Evolutionary conservation across 257 asterid species (phyloP).

Genomic region (Plectranthus barbatus): DNA sequence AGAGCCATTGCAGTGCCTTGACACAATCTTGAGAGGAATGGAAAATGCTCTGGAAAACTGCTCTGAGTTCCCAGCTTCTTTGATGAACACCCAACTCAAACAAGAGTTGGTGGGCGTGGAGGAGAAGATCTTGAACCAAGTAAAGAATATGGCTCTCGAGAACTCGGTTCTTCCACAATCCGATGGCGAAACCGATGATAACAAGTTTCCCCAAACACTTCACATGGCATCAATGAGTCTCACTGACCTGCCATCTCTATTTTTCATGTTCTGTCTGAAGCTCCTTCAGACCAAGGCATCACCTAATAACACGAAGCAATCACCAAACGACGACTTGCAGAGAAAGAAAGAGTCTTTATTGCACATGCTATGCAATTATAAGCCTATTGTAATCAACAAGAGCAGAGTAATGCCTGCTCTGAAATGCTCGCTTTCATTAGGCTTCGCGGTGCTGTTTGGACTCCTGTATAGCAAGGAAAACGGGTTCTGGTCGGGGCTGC

Average conservation of each 20-base stretch:
- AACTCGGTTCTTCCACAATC: slow-evolving; percentile 43
- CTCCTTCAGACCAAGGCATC: slow-evolving; percentile 38
- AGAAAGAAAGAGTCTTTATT: slow-evolving; percentile 5
- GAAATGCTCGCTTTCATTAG: slow-evolving; percentile 61
- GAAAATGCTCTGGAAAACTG: slow-evolving; percentile 43
- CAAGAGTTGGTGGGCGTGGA: slow-evolving; percentile 18
- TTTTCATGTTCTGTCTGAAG: slow-evolving; percentile 62
- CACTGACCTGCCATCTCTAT: slow-evolving; percentile 43
- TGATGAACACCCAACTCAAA: slow-evolving; percentile 27
- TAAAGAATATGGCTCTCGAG: slow-evolving; percentile 28
- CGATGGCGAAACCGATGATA: slow-evolving; percentile 21
- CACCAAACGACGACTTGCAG: background rate
- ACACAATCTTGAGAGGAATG: slow-evolving; percentile 68
- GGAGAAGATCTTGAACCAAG: slow-evolving; percentile 31
- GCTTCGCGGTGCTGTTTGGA: slow-evolving; percentile 60
- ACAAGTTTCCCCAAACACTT: slow-evolving; percentile 42
- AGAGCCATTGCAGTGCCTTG: slow-evolving; percentile 33
- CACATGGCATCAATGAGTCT: slow-evolving; percentile 21
- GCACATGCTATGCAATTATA: slow-evolving; percentile 4
- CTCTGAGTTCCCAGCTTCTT: slow-evolving; percentile 29
- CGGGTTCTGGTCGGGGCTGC: slow-evolving; percentile 75
- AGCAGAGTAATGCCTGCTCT: slow-evolving; percentile 54
- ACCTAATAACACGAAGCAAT: background rate
- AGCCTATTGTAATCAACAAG: slow-evolving; percentile 18
- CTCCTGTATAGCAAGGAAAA: slow-evolving; percentile 53